Evolutionary conservation across 768 basidiomycete genomes (phyloP).

Genomic region (Crassisporium funariophilum): DNA sequence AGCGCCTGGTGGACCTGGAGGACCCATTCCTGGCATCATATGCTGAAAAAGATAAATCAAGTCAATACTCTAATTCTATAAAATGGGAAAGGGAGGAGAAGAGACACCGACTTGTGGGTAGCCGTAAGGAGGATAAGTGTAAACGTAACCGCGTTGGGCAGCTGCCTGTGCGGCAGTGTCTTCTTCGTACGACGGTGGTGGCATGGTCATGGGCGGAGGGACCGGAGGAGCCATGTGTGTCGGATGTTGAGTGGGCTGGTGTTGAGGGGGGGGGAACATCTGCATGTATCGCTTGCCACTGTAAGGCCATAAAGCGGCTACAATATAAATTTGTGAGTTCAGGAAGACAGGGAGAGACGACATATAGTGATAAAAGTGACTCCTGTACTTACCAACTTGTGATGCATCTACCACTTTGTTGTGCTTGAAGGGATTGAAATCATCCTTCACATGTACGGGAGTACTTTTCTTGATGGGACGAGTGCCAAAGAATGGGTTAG

Average conservation of each 20-base stretch:
- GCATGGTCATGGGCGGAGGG: constrained; percentile 68
- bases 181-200: constrained; percentile 80
- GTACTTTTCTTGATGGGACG: constrained; percentile 73
- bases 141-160: constrained; percentile 63
- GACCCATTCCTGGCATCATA: constrained; percentile 86
- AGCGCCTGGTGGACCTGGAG: constrained; percentile 73
- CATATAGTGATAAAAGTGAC: not conserved
- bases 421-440: constrained; percentile 96
- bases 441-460: constrained; percentile 87
- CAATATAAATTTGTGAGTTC: constrained; percentile 2
- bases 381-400: constrained; percentile 66
- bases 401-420: constrained; percentile 77
- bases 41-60: constrained; percentile 41
- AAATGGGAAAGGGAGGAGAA: not conserved
- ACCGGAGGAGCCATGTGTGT: constrained; percentile 68
- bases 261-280: constrained; percentile 71
- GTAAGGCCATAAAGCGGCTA: constrained; percentile 85
- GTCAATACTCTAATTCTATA: not conserved
- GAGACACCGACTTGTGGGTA: constrained; percentile 67
- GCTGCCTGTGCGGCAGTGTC: constrained; percentile 65
- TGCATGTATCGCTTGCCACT: constrained; percentile 83
- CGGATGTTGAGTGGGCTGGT: constrained; percentile 64
- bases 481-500: constrained; percentile 91
- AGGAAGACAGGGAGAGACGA: not conserved
- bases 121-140: constrained; percentile 74